Conservation (phyloP, 1,284 basidiomycete genomes). For the Golubevia sp. region DNA sequence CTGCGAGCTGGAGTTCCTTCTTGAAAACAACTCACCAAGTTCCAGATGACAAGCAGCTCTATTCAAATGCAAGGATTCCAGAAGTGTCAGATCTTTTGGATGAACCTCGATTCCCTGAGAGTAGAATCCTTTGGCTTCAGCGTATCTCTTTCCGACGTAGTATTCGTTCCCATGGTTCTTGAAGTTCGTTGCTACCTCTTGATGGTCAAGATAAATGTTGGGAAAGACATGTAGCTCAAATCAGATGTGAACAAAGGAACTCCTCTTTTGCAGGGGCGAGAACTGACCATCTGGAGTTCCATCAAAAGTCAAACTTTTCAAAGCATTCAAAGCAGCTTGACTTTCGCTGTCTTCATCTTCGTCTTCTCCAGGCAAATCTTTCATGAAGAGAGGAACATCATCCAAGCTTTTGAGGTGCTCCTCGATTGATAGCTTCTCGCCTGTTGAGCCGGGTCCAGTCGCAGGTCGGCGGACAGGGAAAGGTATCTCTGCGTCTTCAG, state of each 20-base stretch:
- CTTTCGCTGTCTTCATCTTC: conserved; percentile 70
- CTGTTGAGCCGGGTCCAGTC: neutral
- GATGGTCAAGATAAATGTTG: neutral
- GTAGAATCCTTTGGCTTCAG: conserved; percentile 88
- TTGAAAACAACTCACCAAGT: conserved; percentile 68
- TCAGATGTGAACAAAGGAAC: neutral
- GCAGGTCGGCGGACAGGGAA: neutral
- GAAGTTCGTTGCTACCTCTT: conserved; percentile 88
- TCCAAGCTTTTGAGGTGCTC: conserved; percentile 34
- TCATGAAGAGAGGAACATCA: conserved; percentile 84
- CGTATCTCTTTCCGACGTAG: conserved; percentile 80
- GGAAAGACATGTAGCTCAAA: neutral
- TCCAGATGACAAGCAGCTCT: conserved; percentile 90
- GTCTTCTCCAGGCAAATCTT: conserved; percentile 71
- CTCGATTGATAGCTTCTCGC: conserved; percentile 6
- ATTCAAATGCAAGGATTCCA: conserved; percentile 70
- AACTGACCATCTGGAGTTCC: conserved; percentile 88
- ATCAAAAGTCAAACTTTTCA: conserved; percentile 84
- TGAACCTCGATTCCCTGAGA: conserved; percentile 83
- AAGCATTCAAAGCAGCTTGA: conserved; percentile 70
- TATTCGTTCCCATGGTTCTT: conserved; percentile 95
- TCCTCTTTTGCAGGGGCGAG: conserved; percentile 2
- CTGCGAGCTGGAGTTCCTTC: conserved; percentile 15
- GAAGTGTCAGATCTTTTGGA: conserved; percentile 71
- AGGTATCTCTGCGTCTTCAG: neutral